Conservation (phyloP, 1,284 basidiomycete species). For the Ceratobasidium sp. region DNA sequence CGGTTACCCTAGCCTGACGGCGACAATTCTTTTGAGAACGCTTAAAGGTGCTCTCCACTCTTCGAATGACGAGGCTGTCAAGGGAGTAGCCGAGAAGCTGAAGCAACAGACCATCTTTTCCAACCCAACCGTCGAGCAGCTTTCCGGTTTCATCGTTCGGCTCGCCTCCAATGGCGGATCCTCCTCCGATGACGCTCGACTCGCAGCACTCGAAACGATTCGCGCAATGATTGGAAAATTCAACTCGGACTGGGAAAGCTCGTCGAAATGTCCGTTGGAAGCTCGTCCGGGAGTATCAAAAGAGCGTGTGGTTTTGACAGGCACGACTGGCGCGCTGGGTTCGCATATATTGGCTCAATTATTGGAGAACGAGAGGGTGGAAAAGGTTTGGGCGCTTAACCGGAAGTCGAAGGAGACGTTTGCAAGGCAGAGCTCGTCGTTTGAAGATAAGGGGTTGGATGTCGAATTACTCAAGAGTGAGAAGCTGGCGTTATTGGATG, state of each 20-base stretch:
- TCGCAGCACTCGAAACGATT: background rate
- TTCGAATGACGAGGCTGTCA: background rate
- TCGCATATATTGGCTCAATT: conserved; percentile 54
- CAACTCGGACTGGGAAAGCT: background rate
- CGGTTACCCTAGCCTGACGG: background rate
- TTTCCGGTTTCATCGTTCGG: background rate
- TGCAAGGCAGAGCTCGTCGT: conserved; percentile 30
- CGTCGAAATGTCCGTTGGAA: too few species aligned
- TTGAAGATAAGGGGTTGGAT: conserved; percentile 42
- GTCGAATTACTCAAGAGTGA: background rate
- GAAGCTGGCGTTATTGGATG: conserved; percentile 50
- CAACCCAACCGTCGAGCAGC: conserved; percentile 5
- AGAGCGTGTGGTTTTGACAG: conserved; percentile 54
- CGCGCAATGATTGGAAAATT: conserved; percentile 14
- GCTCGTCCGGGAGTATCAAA: background rate
- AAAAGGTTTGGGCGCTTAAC: conserved; percentile 48
- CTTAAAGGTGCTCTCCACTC: background rate
- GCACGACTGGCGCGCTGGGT: conserved; percentile 57
- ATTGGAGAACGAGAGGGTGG: conserved; percentile 46
- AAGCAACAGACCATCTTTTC: conserved; percentile 24
- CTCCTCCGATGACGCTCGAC: background rate
- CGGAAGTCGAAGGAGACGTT: conserved; percentile 17
- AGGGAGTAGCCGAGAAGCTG: background rate
- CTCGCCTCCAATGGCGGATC: background rate
- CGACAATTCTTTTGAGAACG: background rate